Conservation (phyloP, 805 yeast genomes). For the Nakazawaea wyomingensis region DNA sequence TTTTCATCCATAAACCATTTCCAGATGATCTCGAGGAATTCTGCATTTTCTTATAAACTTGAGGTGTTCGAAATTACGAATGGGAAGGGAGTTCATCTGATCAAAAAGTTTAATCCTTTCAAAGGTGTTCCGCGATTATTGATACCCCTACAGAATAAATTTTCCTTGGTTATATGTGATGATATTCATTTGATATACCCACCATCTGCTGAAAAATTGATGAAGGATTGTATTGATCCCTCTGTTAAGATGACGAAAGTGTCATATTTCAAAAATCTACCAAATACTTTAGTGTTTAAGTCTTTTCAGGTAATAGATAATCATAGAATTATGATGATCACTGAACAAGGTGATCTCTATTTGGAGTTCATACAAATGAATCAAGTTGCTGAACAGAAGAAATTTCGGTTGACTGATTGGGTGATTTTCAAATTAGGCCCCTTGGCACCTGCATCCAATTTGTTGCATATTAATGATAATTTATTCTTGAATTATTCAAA, state of each 20-base stretch:
- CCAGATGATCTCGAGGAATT: constrained; percentile 2
- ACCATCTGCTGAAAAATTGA: background rate
- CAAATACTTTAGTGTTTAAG: background rate
- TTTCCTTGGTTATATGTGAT: constrained; percentile 6
- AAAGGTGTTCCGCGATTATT: constrained; percentile 3
- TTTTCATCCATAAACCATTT: background rate
- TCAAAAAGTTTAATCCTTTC: constrained; percentile 1
- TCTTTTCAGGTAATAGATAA: constrained; percentile 6
- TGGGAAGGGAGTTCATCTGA: background rate
- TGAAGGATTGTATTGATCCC: background rate
- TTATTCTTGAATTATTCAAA: constrained; percentile 7
- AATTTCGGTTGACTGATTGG: background rate
- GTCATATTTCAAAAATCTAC: constrained; percentile 3
- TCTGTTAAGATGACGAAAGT: constrained; percentile 7
- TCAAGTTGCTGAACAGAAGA: background rate
- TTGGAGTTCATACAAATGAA: background rate
- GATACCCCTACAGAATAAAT: background rate
- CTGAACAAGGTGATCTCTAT: constrained; percentile 1
- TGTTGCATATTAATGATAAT: constrained; percentile 6
- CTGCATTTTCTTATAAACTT: background rate
- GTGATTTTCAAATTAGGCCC: constrained; percentile 1
- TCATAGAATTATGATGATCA: background rate
- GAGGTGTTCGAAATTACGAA: background rate
- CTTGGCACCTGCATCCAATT: background rate
- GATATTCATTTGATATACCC: constrained; percentile 6